These are phyloP conservation scores for Candida tunisiensis DNA, from an alignment of 1,139 yeast genomes.

Conservation along the genomic window DNA sequence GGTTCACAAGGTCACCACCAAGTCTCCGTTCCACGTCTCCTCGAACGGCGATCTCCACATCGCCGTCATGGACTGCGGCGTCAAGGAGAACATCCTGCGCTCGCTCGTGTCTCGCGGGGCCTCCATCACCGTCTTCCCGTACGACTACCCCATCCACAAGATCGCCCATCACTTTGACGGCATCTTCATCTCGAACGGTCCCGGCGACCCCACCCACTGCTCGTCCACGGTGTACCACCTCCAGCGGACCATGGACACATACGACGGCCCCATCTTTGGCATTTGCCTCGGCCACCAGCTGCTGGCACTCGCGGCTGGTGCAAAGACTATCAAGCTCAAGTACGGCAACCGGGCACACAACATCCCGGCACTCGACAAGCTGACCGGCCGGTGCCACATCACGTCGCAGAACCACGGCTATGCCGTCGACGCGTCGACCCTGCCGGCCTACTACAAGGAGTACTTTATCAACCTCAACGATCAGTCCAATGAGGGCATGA, in stretches of 20 bases:
- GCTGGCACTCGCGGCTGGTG: constrained; percentile 88
- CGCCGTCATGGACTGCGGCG: constrained; percentile 95
- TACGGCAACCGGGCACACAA: constrained; percentile 98
- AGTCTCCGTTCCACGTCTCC: constrained; percentile 80
- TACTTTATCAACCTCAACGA: constrained; percentile 88
- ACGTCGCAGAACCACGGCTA: constrained; percentile 98
- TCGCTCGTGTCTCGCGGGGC: constrained; percentile 92
- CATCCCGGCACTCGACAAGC: constrained; percentile 83
- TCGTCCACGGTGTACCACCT: constrained; percentile 61
- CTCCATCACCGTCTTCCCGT: constrained; percentile 89
- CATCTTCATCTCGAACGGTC: constrained; percentile 88
- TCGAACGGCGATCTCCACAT: constrained; percentile 40
- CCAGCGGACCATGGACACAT: constrained; percentile 50
- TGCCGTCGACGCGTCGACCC: constrained; percentile 75
- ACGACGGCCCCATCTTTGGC: constrained; percentile 82
- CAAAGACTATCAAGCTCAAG: constrained; percentile 79
- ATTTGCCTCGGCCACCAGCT: constrained; percentile 96
- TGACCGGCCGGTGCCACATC: constrained; percentile 87
- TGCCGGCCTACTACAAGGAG: constrained; percentile 64
- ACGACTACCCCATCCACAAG: constrained; percentile 82
- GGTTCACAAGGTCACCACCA: constrained; percentile 89
- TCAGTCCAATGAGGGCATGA: constrained; percentile 94
- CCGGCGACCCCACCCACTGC: constrained; percentile 97
- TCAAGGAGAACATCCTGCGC: constrained; percentile 89
- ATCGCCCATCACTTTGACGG: constrained; percentile 91